Conservation (phyloP, 768 basidiomycete species). For the Boletus pseudopeckii region DNA sequence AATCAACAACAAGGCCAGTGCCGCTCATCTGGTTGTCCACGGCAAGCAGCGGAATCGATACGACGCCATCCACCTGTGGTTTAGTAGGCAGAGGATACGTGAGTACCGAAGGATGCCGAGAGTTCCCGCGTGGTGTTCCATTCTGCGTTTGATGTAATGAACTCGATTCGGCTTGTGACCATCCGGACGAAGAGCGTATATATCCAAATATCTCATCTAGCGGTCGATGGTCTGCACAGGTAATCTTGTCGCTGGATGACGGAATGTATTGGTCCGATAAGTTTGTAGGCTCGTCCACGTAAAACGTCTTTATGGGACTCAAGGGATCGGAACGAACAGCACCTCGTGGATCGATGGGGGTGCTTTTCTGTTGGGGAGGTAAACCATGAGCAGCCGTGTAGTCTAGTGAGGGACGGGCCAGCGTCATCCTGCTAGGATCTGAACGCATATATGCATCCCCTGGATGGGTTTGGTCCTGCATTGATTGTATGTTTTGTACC, state of each 20-base stretch:
- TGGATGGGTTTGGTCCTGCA: not conserved
- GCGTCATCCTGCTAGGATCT: not conserved
- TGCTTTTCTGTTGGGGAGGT: not conserved
- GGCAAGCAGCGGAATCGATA: slow-evolving; percentile 22
- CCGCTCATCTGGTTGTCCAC: slow-evolving; percentile 21
- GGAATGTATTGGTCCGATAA: slow-evolving; percentile 24
- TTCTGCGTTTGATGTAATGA: not conserved
- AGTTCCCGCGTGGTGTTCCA: slow-evolving; percentile 1
- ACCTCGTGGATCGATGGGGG: not conserved
- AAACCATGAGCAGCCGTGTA: not conserved
- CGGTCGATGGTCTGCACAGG: slow-evolving; percentile 26
- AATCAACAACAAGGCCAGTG: slow-evolving; percentile 18
- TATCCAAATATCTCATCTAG: slow-evolving; percentile 27
- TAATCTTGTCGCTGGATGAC: slow-evolving; percentile 28
- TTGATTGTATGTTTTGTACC: not conserved
- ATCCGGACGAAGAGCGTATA: not conserved
- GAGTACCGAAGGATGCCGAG: slow-evolving; percentile 2
- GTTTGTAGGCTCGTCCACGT: not conserved
- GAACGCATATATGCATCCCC: not conserved
- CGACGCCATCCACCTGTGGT: slow-evolving; percentile 19
- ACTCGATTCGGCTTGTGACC: not conserved
- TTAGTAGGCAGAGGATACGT: slow-evolving; percentile 19
- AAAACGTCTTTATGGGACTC: not conserved
- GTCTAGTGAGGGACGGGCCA: not conserved
- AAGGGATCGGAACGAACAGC: not conserved